phyloP scores from a whole-genome alignment of 345 rosid genomes.

The Balakata baccata region DNA sequence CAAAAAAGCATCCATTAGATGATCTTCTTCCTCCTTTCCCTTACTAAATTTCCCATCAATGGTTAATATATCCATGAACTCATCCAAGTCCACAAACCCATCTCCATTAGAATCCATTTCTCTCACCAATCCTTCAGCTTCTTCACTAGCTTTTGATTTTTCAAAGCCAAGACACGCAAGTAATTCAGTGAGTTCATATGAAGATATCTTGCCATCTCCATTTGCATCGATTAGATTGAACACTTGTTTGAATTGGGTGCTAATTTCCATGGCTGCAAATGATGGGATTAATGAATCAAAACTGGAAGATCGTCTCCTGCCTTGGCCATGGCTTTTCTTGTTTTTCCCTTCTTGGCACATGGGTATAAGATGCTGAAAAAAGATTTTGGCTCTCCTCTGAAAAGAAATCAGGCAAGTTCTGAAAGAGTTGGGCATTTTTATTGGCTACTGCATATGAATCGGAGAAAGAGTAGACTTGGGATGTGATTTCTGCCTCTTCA shows the following conservation, averaged over 20 bases:
- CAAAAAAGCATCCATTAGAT: constrained; percentile 43
- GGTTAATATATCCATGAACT: constrained; percentile 31
- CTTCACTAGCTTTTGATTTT: constrained; percentile 26
- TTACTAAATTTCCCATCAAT: not conserved
- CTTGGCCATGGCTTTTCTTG: constrained; percentile 1
- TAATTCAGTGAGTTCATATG: constrained; percentile 39
- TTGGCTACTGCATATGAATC: not conserved
- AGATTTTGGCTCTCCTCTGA: not conserved
- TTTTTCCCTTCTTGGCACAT: too few species aligned
- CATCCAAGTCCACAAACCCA: constrained; percentile 43
- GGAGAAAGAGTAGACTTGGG: not conserved
- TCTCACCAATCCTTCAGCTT: constrained; percentile 39
- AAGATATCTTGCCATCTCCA: constrained; percentile 50
- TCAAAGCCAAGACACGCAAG: constrained; percentile 36
- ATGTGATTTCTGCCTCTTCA: not conserved
- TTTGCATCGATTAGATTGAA: constrained; percentile 45
- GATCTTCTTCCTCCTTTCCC: constrained; percentile 17
- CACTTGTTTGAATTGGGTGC: constrained; percentile 38
- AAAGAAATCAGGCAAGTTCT: constrained; percentile 24
- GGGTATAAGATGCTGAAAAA: not conserved
- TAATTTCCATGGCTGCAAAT: constrained; percentile 35
- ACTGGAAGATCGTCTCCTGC: constrained; percentile 15
- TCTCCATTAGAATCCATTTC: constrained; percentile 51
- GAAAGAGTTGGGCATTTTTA: constrained; percentile 22
- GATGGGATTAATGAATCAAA: constrained; percentile 24